Base-by-base conservation (phyloP, 768 basidiomycete species). In the Lactarius psammicola region DNA sequence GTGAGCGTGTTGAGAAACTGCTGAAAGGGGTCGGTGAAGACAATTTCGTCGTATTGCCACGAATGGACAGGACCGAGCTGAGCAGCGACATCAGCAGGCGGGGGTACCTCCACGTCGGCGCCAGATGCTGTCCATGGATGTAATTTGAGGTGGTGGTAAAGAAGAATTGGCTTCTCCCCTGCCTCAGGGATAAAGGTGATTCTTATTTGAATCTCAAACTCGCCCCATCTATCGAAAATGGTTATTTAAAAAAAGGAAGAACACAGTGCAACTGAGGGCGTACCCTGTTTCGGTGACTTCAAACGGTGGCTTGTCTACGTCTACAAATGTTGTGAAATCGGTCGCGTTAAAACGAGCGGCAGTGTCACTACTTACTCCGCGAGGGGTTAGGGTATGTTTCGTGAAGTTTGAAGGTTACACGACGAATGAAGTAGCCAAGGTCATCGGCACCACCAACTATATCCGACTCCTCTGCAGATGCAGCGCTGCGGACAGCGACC, bases 31-130 rank as follows among this genome's bases (percentile, higher is more conserved):
- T 98, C 96, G 73, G 87, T 85, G 78, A 99, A 98, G 59, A 98
- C 93, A 68, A 98, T 84, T 77, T 99, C 97, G 76, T 98, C 96
- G 78, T 98, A 98, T 72, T 98, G 96, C 95, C 96, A 99, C 0
- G 94, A 91, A 75, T 97, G 91, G 33, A 99, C 93, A 0, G 92
- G 90, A 0, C 88, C 89, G 31, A 81, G 72, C 72, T 86, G 87
- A 72, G 85, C 80, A 2, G 89, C 87, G 28, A 81, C 80, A 18
- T 89, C 88, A 9, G 87, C 80, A 4, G 88, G 81, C 0, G 88
- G 87, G 3, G 88, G 84, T 61, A 87, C 86, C 0, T 86, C 84
- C 54, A 89, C 87, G 30, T 82, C 84, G 2, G 87, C 86, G n/a
- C 81, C 83, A 4, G 81, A 75, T 26, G 80, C 76, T 3, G 86